Evolutionary conservation across 768 basidiomycete species (phyloP).

Genomic region (Kwoniella dejecticola): DNA sequence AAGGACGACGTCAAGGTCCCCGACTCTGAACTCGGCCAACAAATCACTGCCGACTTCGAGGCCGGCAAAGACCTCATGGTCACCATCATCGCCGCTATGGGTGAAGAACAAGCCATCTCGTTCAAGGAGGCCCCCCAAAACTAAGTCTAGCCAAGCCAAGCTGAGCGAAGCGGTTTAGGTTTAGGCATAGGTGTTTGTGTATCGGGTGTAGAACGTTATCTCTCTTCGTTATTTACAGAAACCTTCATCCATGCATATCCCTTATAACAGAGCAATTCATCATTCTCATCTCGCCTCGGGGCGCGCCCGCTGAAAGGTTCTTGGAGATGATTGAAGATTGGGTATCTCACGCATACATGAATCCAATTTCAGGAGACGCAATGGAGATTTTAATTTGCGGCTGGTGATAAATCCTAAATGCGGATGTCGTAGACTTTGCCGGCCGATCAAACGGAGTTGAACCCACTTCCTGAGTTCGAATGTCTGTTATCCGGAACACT

Average conservation of each 20-base stretch:
- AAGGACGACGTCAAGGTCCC: constrained; percentile 97
- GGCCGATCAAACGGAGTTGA: no score
- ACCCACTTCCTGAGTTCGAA: no score
- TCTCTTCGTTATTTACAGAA: background rate
- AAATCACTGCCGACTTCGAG: constrained; percentile 73
- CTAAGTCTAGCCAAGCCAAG: background rate
- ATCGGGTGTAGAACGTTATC: background rate
- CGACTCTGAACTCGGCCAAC: constrained; percentile 74
- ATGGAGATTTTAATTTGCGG: no score
- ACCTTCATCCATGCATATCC: background rate
- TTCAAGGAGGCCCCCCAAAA: constrained; percentile 82
- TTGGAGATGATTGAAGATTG: no score
- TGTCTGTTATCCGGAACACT: no score
- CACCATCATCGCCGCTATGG: constrained; percentile 69
- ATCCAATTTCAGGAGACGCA: no score
- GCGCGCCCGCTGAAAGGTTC: no score
- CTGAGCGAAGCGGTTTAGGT: background rate
- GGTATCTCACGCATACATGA: no score
- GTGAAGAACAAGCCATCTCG: constrained; percentile 83
- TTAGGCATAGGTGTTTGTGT: background rate
- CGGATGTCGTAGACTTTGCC: no score
- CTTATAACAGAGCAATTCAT: background rate
- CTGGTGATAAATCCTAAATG: no score
- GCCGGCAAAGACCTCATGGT: constrained; percentile 83
- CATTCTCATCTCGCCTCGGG: no score